Base-by-base conservation (phyloP, 352 stramenopile species). In the Pythium aquatile region DNA sequence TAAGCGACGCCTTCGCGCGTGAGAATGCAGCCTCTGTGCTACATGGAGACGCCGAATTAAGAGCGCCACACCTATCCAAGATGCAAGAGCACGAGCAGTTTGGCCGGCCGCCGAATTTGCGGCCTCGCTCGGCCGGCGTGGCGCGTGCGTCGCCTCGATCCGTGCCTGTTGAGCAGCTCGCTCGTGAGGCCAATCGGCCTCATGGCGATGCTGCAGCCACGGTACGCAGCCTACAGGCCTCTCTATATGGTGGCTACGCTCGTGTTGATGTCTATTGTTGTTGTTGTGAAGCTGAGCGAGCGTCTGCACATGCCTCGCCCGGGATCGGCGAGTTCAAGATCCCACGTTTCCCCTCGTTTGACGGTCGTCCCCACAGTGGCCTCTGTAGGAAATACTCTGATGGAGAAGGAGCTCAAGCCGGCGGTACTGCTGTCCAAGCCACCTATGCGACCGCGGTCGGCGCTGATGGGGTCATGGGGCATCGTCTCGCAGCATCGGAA, bases 31-130 rank as follows among this genome's bases (percentile, higher is more conserved):
- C 17, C 42, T 17, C 42, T 28, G 42, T 14, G 42, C n/a, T 28
- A n/a, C 42, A n/a, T 30, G 42, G n/a, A 49, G 6, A 30, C 17
- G 52, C 20, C n/a, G 2, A 14, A 35, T 9, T n/a, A 5, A 54
- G 42, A 26, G 33, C 24, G 17, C 8, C 6, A 49, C 28, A 49
- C 17, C 1, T 26, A n/a, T 10, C 9, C 10, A 48, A 0, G 0
- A 72, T 72, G 58, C 24, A 33, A 33, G 76, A 83, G 52, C 81
- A 87, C 20, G 59, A 77, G 61, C 75, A 67, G 32, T 85, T 88
- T 54, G 81, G 81, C 0, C 75, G 72, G 17, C 69, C 78, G 11
- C 75, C 74, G 11, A 87, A 79, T 47, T 58, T 88, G 44, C 75
- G 78, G 32, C 77, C 78, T 39, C 77, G 81, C 1, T 85, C 81